phyloP scores from a whole-genome alignment of 768 basidiomycete species.

The Suillus clintonianus region DNA sequence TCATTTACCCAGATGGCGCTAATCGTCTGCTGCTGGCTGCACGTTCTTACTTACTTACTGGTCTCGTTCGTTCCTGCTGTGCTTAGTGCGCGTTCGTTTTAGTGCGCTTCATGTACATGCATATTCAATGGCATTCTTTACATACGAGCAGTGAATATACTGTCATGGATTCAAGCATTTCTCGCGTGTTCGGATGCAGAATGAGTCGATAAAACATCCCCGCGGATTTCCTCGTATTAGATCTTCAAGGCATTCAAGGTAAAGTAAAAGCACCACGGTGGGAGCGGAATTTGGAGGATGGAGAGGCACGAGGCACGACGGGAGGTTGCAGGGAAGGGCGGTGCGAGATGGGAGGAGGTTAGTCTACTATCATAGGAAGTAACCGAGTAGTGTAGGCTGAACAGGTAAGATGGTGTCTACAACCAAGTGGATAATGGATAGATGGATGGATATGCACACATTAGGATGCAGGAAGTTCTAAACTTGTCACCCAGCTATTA shows the following conservation, averaged over 20 bases:
- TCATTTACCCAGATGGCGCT: slow-evolving; percentile 7
- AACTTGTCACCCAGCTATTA: background rate
- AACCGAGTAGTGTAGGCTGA: background rate
- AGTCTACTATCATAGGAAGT: slow-evolving; percentile 3
- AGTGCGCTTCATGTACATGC: background rate
- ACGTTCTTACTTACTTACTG: background rate
- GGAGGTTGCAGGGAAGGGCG: too few relatives aligned
- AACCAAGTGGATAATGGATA: background rate
- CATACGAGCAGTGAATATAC: background rate
- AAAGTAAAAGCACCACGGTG: too few relatives aligned
- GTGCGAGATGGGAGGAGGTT: too few relatives aligned
- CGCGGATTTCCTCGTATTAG: too few relatives aligned
- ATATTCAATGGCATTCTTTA: background rate
- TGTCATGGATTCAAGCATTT: background rate
- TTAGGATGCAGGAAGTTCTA: background rate
- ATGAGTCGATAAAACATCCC: background rate
- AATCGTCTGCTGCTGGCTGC: background rate
- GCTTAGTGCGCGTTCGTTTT: background rate
- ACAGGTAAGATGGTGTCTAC: background rate
- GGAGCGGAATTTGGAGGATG: too few relatives aligned
- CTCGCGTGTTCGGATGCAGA: background rate
- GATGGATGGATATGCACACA: background rate
- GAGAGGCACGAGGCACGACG: too few relatives aligned
- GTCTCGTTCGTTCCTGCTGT: background rate
- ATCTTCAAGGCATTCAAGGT: too few relatives aligned